Evolutionary conservation across 1,284 basidiomycete species (phyloP).

Genomic region (Ganoderma resinaceum): DNA sequence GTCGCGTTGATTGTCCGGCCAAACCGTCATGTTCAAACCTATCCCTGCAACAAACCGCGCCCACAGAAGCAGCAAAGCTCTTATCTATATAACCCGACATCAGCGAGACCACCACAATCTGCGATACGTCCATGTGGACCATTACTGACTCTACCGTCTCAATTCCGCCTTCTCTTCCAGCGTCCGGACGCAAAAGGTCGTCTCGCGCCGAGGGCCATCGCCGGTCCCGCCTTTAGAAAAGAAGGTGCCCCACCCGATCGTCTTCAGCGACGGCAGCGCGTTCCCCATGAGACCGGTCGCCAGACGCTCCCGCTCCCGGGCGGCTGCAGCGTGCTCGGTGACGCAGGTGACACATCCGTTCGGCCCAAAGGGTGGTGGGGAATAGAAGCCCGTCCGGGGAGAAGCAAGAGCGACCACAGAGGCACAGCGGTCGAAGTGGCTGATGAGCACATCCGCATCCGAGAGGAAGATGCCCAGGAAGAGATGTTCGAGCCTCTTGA

Average conservation of each 20-base stretch:
- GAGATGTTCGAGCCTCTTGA: slow-evolving; percentile 52
- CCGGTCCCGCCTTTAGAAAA: slow-evolving; percentile 37
- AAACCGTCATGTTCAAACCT: not conserved
- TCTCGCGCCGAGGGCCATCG: slow-evolving; percentile 9
- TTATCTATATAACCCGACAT: slow-evolving; percentile 1
- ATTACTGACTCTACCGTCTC: not conserved
- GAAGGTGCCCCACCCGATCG: slow-evolving; percentile 62
- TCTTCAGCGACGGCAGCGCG: slow-evolving; percentile 50
- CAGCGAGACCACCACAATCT: not conserved
- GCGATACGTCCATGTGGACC: not conserved
- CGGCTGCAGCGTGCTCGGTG: slow-evolving; percentile 34
- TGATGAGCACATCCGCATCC: slow-evolving; percentile 48
- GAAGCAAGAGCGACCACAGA: slow-evolving; percentile 45
- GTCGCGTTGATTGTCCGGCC: not conserved
- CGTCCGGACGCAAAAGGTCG: not conserved
- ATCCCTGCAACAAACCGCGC: not conserved
- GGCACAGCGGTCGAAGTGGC: slow-evolving; percentile 38
- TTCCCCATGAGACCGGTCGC: slow-evolving; percentile 50
- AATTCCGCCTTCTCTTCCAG: slow-evolving; percentile 10
- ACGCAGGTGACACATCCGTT: slow-evolving; percentile 44
- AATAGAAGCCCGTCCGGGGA: slow-evolving; percentile 42
- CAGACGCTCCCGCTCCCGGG: slow-evolving; percentile 51
- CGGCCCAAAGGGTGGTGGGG: slow-evolving; percentile 42
- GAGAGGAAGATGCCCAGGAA: slow-evolving; percentile 68
- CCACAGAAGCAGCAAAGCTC: not conserved